phyloP scores from a whole-genome alignment of 352 stramenopile genomes.

The Pythium dissimile region DNA sequence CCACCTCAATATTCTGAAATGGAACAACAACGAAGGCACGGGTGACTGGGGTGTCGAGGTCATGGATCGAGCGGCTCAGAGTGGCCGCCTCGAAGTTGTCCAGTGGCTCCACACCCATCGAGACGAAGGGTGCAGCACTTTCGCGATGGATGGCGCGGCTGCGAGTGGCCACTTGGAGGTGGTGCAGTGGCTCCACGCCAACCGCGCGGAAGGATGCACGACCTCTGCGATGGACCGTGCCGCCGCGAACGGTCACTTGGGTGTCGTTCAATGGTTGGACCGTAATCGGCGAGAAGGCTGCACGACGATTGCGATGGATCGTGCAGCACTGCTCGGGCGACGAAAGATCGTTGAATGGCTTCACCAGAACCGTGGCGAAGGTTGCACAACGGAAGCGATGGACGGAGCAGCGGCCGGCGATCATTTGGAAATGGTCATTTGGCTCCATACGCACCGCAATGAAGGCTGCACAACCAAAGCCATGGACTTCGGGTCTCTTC shows the following conservation, averaged over 20 bases:
- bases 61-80: constrained; percentile 15
- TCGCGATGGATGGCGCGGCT: constrained; percentile 13
- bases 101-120: constrained; percentile 17
- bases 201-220: constrained; percentile 14
- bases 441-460: constrained; percentile 11
- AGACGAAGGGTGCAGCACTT: constrained; percentile 13
- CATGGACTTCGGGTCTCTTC: no score
- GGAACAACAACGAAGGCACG: constrained; percentile 17
- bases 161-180: constrained; percentile 1
- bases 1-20: constrained; percentile 21
- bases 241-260: constrained; percentile 14
- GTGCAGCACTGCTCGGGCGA: constrained; percentile 2
- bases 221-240: constrained; percentile 18
- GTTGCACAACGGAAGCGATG: constrained; percentile 13
- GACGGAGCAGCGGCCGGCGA: constrained; percentile 8
- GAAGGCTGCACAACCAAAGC: constrained; percentile 12
- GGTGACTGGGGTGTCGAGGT: constrained; percentile 18
- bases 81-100: constrained; percentile 15
- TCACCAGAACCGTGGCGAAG: constrained; percentile 13
- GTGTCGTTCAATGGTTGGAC: constrained; percentile 18
- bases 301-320: constrained; percentile 12
- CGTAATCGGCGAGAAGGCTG: constrained; percentile 10
- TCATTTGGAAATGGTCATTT: constrained; percentile 8
- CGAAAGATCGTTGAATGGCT: constrained; percentile 20
- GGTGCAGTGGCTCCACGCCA: constrained; percentile 17